Evolutionary conservation across 441 rosid genomes (phyloP).

Genomic region (Melastoma candidum): DNA sequence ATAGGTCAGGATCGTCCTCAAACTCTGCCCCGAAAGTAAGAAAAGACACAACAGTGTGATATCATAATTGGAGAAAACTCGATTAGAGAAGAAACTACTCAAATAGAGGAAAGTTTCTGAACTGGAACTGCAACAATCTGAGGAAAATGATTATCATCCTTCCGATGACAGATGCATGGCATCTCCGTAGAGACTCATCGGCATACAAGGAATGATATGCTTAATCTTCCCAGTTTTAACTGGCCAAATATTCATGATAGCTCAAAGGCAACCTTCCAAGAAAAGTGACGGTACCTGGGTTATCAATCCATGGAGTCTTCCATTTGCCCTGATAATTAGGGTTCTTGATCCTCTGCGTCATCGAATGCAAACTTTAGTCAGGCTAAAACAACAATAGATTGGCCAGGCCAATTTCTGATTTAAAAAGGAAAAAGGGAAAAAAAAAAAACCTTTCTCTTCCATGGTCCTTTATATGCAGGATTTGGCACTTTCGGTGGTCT

Average conservation of each 20-base stretch:
- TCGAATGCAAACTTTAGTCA: constrained; percentile 3
- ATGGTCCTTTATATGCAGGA: constrained; percentile 83
- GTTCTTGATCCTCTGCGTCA: constrained; percentile 71
- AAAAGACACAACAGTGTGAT: neutral
- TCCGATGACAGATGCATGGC: too few relatives aligned
- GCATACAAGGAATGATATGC: neutral
- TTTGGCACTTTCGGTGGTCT: constrained; percentile 67
- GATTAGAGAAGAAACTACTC: too few relatives aligned
- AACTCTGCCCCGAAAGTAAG: constrained; percentile 41
- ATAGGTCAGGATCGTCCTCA: constrained; percentile 95
- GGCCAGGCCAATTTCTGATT: constrained; percentile 2
- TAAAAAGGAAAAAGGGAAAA: neutral
- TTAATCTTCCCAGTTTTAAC: too few relatives aligned
- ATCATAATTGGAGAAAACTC: too few relatives aligned
- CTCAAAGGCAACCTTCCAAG: too few relatives aligned
- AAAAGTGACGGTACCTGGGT: constrained; percentile 52
- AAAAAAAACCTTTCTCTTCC: constrained; percentile 69
- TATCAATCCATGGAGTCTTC: constrained; percentile 84
- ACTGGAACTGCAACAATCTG: too few relatives aligned
- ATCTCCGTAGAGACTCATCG: too few relatives aligned
- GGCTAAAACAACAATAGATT: constrained; percentile 6
- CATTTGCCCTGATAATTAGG: constrained; percentile 89
- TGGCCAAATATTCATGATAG: too few relatives aligned
- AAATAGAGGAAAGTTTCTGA: too few relatives aligned
- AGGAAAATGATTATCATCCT: too few relatives aligned